Base-by-base conservation (phyloP, 176 grass and related monocot genomes). In the Bothriochloa decipiens region DNA sequence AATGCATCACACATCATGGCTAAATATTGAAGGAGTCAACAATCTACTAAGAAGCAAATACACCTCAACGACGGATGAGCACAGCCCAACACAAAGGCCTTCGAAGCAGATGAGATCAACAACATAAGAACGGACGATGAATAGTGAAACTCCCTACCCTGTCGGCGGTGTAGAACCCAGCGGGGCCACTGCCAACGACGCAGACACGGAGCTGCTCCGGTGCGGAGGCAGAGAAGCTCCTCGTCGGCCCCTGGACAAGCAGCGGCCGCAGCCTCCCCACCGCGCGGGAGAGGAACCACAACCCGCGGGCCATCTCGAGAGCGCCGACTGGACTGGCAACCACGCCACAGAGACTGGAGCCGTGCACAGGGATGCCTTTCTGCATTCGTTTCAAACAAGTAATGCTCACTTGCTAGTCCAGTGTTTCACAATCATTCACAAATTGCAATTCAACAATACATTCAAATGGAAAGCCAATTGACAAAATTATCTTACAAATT, bases 121-220 rank as follows among this genome's bases (percentile, higher is more conserved):
- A 32, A 35, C n/a, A 81, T 25, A 68, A 52, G 11, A 66, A 37
- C 18, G 22, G 7, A 57, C 50, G 17, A 17, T 7, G 8, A 81
- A 11, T 9, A 11, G 11, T 15, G 26, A 11, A 35, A 65, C 5
- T 4, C 37, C 32, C 3, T 53, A 98, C 93, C 91, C 93, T 94
- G n/a, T 94, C 91, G 8, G 93, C 96, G 5, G 91, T 98, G 93
- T 95, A 98, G 91, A 95, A 98, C 3, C 96, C 96, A 1, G 96
- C 96, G 14, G 93, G 96, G 8, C 93, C 96, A 17, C 93, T 94
- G 14, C 96, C 93, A 11, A 98, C 91, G 40, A 98, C 45, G 74
- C 96, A 98, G 58, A 95, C 89, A 79, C 78, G 91, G 74, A 98
- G 96, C 17, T 74, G 91, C 68, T 81, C 81, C 17, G 23, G 28